These are phyloP conservation scores for Acer campestre DNA, from an alignment of 345 rosid genomes.

Conservation along the genomic window DNA sequence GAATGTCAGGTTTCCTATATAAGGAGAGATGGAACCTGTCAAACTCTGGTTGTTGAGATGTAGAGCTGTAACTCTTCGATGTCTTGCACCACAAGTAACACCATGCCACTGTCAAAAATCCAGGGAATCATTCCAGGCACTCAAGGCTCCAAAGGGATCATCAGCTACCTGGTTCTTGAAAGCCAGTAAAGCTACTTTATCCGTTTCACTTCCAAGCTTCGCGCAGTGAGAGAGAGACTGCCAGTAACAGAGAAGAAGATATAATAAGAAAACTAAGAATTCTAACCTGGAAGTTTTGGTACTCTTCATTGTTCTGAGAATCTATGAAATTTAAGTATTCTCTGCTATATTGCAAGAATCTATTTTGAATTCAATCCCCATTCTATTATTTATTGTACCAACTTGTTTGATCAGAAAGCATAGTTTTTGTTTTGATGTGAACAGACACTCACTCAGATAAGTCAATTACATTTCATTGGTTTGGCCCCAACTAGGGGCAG, in stretches of 20 bases:
- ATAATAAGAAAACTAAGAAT: conserved; percentile 3
- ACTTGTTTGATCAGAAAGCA: neutral
- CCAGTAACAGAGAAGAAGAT: conserved; percentile 11
- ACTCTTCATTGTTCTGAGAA: neutral
- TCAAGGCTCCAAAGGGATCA: conserved; percentile 16
- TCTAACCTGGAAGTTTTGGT: neutral
- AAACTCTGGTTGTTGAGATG: conserved; percentile 20
- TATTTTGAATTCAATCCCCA: no score
- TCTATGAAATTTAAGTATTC: neutral
- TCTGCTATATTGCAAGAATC: neutral
- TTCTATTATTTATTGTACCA: no score
- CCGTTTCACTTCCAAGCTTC: conserved; percentile 27
- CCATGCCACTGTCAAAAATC: conserved; percentile 32
- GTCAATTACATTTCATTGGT: no score
- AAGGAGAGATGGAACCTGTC: conserved; percentile 30
- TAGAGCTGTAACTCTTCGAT: conserved; percentile 23
- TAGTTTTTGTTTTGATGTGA: no score
- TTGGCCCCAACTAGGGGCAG: no score
- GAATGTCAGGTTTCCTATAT: conserved; percentile 34
- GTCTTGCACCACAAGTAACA: conserved; percentile 23
- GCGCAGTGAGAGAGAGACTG: neutral
- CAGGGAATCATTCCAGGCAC: conserved; percentile 29
- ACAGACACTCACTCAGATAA: no score
- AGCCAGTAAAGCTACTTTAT: conserved; percentile 23
- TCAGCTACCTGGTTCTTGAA: conserved; percentile 16